A percentile compares a stretch with the other conserved stretches of the same genome.
These are phyloP conservation scores for Boletus vermiculosoides DNA, from an alignment of 768 basidiomycete species.

Conservation along the genomic window DNA sequence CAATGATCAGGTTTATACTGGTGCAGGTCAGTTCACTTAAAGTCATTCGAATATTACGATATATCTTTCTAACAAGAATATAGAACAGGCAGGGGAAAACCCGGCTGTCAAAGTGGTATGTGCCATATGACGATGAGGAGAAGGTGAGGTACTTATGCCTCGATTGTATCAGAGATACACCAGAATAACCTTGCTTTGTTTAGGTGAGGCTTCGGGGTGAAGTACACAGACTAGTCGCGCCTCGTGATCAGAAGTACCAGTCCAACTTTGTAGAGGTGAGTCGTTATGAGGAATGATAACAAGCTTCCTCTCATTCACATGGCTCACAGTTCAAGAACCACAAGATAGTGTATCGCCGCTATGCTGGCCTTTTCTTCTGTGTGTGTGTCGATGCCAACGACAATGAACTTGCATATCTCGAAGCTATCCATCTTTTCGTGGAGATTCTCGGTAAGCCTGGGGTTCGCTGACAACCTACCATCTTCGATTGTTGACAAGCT, in stretches of 20 bases:
- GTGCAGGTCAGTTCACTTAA: slow-evolving; percentile 66
- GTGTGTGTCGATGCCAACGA: slow-evolving; percentile 97
- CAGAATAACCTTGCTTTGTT: not conserved
- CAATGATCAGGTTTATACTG: slow-evolving; percentile 96
- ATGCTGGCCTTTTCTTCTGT: slow-evolving; percentile 97
- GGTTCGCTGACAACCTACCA: not conserved
- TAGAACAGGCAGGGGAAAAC: slow-evolving; percentile 99
- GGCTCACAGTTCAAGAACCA: slow-evolving; percentile 85
- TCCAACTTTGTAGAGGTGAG: slow-evolving; percentile 98
- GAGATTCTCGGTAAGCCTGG: slow-evolving; percentile 82
- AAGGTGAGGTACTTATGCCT: slow-evolving; percentile 55
- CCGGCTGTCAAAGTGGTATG: slow-evolving; percentile 96
- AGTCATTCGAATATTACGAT: not conserved
- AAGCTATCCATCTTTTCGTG: slow-evolving; percentile 97
- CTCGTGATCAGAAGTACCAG: slow-evolving; percentile 97
- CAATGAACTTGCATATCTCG: slow-evolving; percentile 95
- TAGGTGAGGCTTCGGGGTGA: slow-evolving; percentile 94
- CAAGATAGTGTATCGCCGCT: slow-evolving; percentile 96
- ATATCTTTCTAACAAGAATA: not conserved
- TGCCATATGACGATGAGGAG: slow-evolving; percentile 98
- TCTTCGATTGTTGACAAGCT: not conserved
- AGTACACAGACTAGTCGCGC: slow-evolving; percentile 93
- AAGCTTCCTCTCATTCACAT: slow-evolving; percentile 6
- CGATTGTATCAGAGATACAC: not conserved
- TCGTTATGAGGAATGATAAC: not conserved